Evolutionary conservation across 805 yeast species (phyloP), one percentile per base, ranked within the genome.

Genomic region (Tetrapisispora iriomotensis): DNA sequence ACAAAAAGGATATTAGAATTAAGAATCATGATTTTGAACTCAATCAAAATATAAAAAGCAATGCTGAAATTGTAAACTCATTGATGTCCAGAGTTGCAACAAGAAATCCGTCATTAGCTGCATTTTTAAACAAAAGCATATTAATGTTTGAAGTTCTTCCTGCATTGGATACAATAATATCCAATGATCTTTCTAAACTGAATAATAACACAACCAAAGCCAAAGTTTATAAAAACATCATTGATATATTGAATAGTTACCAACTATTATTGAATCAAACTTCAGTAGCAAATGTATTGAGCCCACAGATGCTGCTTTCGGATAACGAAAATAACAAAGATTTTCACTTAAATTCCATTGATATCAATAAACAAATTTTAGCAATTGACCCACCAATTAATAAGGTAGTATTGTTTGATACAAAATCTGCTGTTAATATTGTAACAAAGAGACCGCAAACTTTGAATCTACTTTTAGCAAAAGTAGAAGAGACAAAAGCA

Each of bases 231-330:
- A 66, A 61, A 21, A 58, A 56, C 31, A 54, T 74, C 3, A 61
- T 72, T 2, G 52, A 48, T 5, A 50, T 72, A 2, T 47, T 71
- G 6, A 58, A 62, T 29, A 62, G 56, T 3, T 63, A 71, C 36
- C 68, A 65, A 20, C 47, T 77, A 24, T 51, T 46, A 18, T 27
- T 38, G n/a, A 32, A 14, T n/a, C 18, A 38, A 26, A 22, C 24
- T 2, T 24, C 29, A 17, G 21, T 32, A 17, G 15, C 15, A 14
- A 31, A 31, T 21, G 19, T 38, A 6, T 9, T 32, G 8, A 17
- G 4, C 21, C 36, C 8, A 22, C n/a, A 3, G 15, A 15, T 13
- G 4, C 20, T 6, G 22, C 17, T 14, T 14, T 24, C 15, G 9
- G 28, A 24, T 19, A 18, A 21, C 20, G 26, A 38, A 6, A 20